Evolutionary conservation across 352 stramenopile genomes (phyloP), one percentile per base, ranked within the genome.

Genomic region (Phytophthora pini): DNA sequence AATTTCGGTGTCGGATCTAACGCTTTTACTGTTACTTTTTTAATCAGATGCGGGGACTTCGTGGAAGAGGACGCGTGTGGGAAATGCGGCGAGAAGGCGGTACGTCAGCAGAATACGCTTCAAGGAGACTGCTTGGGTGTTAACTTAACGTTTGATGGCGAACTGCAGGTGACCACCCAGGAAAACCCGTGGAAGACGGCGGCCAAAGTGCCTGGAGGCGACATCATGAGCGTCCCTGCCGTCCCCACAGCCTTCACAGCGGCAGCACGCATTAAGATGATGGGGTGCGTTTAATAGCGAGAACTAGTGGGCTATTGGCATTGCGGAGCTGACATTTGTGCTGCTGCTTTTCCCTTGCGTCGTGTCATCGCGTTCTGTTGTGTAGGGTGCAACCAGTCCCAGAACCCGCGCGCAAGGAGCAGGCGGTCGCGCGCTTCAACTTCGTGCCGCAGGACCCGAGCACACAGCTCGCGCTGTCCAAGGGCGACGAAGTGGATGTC

Each of bases 361-460:
- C 11, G 48, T 71, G 61, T 32, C 27, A 27, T 60, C 48, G 60
- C 31, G 26, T 41, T 36, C 41, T 54, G 49, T 57, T 49, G 52
- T 51, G 46, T 38, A 81, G 73, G 5, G 63, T 70, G 26, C 56
- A 75, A 51, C 67, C 68, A 1, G 45, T 79, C 4, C 36, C 63
- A 26, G 70, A 82, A 48, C 72, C 75, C 8, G 56, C 63, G 31
- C 72, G 68, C 41, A 87, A 87, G 62, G 82, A 93, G 60, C 82
- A 90, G 56, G 86, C 84, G 1, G 88, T 77, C 8, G 86, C 82
- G 52, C 72, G 88, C 26, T 94, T 91, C 61, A 82, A 92, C 68
- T 94, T 93, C 56, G 80, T 86, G 46, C 86, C 86, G 10, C 80
- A 89, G 62, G 86, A 94, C 48, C 58, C 71, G 29, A 62, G 68